Evolutionary conservation across 2,329 filamentous ascomycete species (phyloP).

Genomic region (Aureobasidium musti): DNA sequence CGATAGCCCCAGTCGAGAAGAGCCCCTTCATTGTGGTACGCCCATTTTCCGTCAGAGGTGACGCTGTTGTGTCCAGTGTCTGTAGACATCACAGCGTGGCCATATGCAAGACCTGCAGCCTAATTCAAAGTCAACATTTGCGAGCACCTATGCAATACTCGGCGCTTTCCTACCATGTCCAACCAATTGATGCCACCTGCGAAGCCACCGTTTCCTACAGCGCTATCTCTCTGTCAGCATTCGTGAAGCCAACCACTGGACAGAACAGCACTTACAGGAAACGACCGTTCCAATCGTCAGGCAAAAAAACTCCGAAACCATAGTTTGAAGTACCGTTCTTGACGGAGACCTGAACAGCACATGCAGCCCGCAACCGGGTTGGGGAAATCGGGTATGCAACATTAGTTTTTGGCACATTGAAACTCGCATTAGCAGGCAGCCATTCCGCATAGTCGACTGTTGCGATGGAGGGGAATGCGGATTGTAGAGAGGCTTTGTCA

Average conservation of each 20-base stretch:
- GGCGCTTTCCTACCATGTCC: conserved; percentile 47
- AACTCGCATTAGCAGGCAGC: conserved; percentile 43
- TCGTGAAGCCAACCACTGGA: accelerated
- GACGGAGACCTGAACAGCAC: conserved; percentile 40
- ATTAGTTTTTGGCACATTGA: conserved; percentile 43
- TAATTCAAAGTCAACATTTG: background rate
- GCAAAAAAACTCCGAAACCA: conserved; percentile 41
- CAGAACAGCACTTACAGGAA: conserved; percentile 33
- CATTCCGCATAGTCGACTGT: conserved; percentile 43
- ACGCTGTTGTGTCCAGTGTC: conserved; percentile 51
- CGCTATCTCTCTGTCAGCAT: conserved; percentile 26
- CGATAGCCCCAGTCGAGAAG: conserved; percentile 46
- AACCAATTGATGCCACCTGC: conserved; percentile 52
- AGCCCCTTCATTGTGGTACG: conserved; percentile 42
- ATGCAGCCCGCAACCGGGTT: conserved; percentile 39
- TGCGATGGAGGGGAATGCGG: conserved; percentile 41
- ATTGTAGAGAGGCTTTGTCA: conserved; percentile 40
- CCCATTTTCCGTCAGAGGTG: conserved; percentile 43
- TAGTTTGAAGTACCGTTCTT: conserved; percentile 37
- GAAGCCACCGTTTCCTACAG: conserved; percentile 52
- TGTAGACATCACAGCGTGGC: conserved; percentile 50
- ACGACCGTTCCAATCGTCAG: conserved; percentile 40
- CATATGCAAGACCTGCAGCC: conserved; percentile 42
- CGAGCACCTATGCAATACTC: background rate
- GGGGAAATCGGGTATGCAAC: conserved; percentile 47